These are phyloP conservation scores for Umbilicus rupestris DNA, from an alignment of 164 flowering plant genomes.

Conservation along the genomic window DNA sequence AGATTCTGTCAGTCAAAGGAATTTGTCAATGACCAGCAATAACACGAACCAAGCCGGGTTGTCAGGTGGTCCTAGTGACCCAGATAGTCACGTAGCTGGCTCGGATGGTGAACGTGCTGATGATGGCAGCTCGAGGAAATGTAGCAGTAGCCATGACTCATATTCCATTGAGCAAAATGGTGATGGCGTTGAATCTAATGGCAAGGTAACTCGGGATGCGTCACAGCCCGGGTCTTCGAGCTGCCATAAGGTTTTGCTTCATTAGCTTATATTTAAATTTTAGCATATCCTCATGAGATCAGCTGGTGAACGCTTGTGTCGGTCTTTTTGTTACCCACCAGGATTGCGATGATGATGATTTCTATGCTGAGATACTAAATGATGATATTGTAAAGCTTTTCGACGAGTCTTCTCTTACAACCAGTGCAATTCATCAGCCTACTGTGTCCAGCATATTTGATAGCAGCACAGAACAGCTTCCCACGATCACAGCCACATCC, in stretches of 20 bases:
- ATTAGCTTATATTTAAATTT: not conserved
- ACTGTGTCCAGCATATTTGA: not conserved
- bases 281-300: not conserved
- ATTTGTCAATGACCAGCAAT: conserved; percentile 10
- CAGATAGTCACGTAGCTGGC: conserved; percentile 19
- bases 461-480: conserved; percentile 12
- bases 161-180: conserved; percentile 37
- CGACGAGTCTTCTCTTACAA: conserved; percentile 27
- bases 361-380: conserved; percentile 49
- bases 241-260: conserved; percentile 21
- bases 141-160: conserved; percentile 35
- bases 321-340: conserved; percentile 11
- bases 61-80: not conserved
- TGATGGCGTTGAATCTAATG: conserved; percentile 31
- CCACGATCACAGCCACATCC: conserved; percentile 8
- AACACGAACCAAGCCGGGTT: not conserved
- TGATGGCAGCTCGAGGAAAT: conserved; percentile 29
- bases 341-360: conserved; percentile 40
- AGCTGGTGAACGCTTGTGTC: not conserved
- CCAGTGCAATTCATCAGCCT: conserved; percentile 6
- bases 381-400: conserved; percentile 52
- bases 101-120: conserved; percentile 18
- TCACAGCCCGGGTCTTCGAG: conserved; percentile 19
- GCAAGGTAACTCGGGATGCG: conserved; percentile 18
- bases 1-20: conserved; percentile 14